These are phyloP conservation scores for Fomitopsis serialis DNA, from an alignment of 768 basidiomycete species.

Conservation along the genomic window DNA sequence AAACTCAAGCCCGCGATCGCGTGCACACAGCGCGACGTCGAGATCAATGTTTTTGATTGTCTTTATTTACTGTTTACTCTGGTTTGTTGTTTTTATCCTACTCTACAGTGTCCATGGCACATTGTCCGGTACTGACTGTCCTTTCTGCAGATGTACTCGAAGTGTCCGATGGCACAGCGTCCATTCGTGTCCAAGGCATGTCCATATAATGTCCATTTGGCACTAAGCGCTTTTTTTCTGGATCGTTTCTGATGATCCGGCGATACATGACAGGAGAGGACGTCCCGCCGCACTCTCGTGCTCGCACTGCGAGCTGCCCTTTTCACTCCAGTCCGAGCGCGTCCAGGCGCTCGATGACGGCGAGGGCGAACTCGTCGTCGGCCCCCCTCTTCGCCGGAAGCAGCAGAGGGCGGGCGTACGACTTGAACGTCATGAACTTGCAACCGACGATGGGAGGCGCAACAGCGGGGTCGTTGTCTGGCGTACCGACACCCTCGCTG, in stretches of 20 bases:
- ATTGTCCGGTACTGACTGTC: slow-evolving; percentile 1
- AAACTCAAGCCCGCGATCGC: no score
- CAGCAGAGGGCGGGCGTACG: not conserved
- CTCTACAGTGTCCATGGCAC: slow-evolving; percentile 1
- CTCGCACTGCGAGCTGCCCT: not conserved
- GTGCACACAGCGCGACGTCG: no score
- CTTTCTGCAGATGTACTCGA: not conserved
- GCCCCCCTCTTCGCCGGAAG: not conserved
- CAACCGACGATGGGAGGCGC: not conserved
- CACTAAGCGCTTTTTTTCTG: not conserved
- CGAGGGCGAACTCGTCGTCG: not conserved
- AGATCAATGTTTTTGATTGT: no score
- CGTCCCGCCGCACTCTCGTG: no score
- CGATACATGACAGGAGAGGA: no score
- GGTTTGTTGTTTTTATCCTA: not conserved
- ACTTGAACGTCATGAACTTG: not conserved
- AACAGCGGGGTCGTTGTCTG: not conserved
- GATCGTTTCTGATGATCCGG: not conserved
- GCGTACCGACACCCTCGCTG: not conserved
- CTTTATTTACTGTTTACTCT: no score
- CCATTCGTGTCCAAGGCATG: not conserved
- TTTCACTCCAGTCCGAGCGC: not conserved
- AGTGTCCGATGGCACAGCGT: not conserved
- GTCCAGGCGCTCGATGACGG: not conserved
- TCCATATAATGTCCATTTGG: not conserved